Conservation (phyloP, 495 filamentous ascomycete genomes). For the Podospora pseudocomata region DNA sequence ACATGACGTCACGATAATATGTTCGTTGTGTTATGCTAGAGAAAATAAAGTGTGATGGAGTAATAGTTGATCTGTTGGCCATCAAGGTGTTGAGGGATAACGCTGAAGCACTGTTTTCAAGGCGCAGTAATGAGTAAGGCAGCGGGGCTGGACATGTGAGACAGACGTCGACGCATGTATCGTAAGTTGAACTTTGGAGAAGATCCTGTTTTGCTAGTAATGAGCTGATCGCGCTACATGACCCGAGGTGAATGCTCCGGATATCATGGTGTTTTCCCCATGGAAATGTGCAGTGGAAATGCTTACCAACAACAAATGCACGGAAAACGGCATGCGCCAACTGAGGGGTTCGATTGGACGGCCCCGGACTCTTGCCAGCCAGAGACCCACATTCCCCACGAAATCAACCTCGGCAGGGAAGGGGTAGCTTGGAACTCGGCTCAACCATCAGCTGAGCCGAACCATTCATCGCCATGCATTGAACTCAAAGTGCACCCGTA, state of each 20-base stretch:
- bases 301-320: background rate
- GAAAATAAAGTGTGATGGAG: background rate
- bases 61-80: background rate
- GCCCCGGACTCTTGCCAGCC: background rate
- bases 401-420: slow-evolving; percentile 23
- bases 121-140: no score
- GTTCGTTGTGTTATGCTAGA: background rate
- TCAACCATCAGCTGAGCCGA: background rate
- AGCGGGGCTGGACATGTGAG: background rate
- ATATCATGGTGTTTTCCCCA: background rate
- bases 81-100: background rate
- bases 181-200: background rate
- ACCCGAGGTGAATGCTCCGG: background rate
- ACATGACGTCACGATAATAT: background rate
- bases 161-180: background rate
- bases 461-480: slow-evolving; percentile 7
- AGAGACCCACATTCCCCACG: slow-evolving; percentile 21
- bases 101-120: background rate
- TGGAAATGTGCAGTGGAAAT: background rate
- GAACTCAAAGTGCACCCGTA: background rate
- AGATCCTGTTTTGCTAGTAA: background rate
- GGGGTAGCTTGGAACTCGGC: background rate
- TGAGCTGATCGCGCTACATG: background rate
- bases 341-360: background rate
- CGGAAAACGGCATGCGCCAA: background rate